These are phyloP conservation scores for Hysterium pulicare DNA, from an alignment of 2,329 filamentous ascomycete species.

Conservation along the genomic window DNA sequence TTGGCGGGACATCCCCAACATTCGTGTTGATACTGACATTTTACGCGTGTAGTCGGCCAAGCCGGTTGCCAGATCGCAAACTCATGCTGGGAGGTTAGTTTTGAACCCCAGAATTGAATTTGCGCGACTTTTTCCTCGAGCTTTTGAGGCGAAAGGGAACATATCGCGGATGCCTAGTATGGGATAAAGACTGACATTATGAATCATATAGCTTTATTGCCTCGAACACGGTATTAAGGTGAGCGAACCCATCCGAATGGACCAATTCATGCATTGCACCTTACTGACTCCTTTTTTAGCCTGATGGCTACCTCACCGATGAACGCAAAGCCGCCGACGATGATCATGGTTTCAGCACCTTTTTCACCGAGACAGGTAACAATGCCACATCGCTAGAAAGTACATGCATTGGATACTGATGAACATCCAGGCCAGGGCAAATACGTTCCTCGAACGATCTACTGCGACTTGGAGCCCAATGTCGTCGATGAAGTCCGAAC, in stretches of 20 bases:
- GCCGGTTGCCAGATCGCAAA: slow-evolving; percentile 99
- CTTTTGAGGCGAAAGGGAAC: slow-evolving; percentile 24
- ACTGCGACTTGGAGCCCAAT: slow-evolving; percentile 99
- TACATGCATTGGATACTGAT: slow-evolving; percentile 20
- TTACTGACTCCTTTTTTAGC: slow-evolving; percentile 54
- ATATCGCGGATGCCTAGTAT: slow-evolving; percentile 36
- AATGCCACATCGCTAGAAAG: slow-evolving; percentile 22
- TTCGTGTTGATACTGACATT: slow-evolving; percentile 50
- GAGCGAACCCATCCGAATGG: slow-evolving; percentile 38
- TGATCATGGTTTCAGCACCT: slow-evolving; percentile 98
- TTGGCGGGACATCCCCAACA: slow-evolving; percentile 17
- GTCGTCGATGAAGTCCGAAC: slow-evolving; percentile 99
- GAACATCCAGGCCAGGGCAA: slow-evolving; percentile 80
- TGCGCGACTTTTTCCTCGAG: slow-evolving; percentile 9
- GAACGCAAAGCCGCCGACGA: slow-evolving; percentile 92
- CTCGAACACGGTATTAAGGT: slow-evolving; percentile 99
- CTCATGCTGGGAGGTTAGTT: slow-evolving; percentile 99
- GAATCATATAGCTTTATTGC: slow-evolving; percentile 79
- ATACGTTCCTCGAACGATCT: slow-evolving; percentile 98
- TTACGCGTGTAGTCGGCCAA: slow-evolving; percentile 79
- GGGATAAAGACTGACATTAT: slow-evolving; percentile 26
- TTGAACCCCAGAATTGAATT: slow-evolving; percentile 12
- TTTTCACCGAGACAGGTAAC: slow-evolving; percentile 99
- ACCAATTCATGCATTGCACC: slow-evolving; percentile 11
- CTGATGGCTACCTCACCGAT: slow-evolving; percentile 97